Evolutionary conservation across 768 basidiomycete species (phyloP), one percentile per base, ranked within the genome.

Genomic region (Amanita muscaria): DNA sequence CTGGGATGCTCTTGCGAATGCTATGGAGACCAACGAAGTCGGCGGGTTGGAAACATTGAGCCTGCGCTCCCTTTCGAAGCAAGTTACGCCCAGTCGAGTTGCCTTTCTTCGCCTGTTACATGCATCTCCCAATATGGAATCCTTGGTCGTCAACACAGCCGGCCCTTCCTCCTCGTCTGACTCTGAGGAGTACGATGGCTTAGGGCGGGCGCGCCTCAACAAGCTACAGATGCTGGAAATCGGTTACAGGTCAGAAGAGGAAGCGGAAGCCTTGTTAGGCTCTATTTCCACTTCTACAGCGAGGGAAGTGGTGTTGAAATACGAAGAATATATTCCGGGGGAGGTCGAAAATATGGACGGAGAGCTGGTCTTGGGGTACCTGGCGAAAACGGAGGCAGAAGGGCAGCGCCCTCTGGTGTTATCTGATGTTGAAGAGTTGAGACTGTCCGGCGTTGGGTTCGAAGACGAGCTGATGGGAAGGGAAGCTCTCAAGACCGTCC

Each of bases 21-120:
- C 29, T 3, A 29, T 31, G 19, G 27, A 42, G 9, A 9, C 10
- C 6, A 42, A 29, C 10, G 8, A 11, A 14, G 40, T 42, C 11
- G 49, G 42, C 4, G 54, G 53, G 2, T 49, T 64, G 37, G 51
- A 48, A 12, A 62, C 38, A 1, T 64, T 79, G 40, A 71, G 73
- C 42, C 65, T 80, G n/a, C 63, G 70, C 8, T 79, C 72, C 38
- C 76, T 75, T 54, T 69, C 67, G 14, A 42, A 51, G n/a, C 67
- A 76, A 40, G 76, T 78, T 37, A 73, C 77, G n/a, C 79, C 77
- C 1, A 66, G 66, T 31, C 51, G 65, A 21, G 48, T 51, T 19
- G 72, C 73, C 49, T 68, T 78, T 50, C 62, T 59, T 42, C 53
- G 54, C 15, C 59, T 80, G 18, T 66, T 80, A 5, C 35, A 49